A percentile compares a stretch with the other conserved stretches of the same genome.
Conservation (phyloP, 202 grass and related monocot species). For the Carex sylvatica region DNA sequence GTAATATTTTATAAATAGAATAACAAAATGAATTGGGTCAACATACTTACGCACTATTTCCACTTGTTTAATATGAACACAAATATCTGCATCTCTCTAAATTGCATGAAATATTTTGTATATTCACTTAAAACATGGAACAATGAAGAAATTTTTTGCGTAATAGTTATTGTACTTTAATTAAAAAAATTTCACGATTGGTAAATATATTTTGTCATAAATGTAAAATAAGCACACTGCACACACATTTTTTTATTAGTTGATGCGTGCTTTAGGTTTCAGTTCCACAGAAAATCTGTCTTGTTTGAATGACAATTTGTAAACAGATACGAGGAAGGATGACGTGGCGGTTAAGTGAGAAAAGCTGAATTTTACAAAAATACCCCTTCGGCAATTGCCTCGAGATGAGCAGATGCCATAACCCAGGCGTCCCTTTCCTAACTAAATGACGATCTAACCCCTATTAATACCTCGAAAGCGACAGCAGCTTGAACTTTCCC, state of each 20-base stretch:
- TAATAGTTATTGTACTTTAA: background rate
- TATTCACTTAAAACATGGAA: background rate
- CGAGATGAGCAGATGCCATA: constrained; percentile 28
- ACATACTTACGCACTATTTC: background rate
- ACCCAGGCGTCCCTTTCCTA: constrained; percentile 3
- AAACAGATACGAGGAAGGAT: constrained; percentile 87
- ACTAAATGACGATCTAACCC: constrained; percentile 29
- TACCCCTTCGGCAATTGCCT: constrained; percentile 9
- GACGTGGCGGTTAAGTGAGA: constrained; percentile 43
- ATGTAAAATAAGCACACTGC: too few species aligned
- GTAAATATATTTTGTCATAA: background rate
- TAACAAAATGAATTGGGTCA: background rate
- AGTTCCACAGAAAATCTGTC: constrained; percentile 7
- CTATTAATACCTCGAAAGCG: constrained; percentile 26
- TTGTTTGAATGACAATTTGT: constrained; percentile 4
- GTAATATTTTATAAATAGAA: background rate
- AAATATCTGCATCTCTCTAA: background rate
- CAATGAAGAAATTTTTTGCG: background rate
- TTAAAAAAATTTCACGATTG: background rate
- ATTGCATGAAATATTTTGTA: background rate
- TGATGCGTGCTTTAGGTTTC: background rate
- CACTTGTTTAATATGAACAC: too few species aligned
- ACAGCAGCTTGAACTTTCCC: constrained; percentile 30
- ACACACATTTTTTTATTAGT: background rate
- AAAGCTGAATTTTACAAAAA: background rate